Evolutionary conservation across 768 basidiomycete genomes (phyloP).

Genomic region (Sutorius australiensis): DNA sequence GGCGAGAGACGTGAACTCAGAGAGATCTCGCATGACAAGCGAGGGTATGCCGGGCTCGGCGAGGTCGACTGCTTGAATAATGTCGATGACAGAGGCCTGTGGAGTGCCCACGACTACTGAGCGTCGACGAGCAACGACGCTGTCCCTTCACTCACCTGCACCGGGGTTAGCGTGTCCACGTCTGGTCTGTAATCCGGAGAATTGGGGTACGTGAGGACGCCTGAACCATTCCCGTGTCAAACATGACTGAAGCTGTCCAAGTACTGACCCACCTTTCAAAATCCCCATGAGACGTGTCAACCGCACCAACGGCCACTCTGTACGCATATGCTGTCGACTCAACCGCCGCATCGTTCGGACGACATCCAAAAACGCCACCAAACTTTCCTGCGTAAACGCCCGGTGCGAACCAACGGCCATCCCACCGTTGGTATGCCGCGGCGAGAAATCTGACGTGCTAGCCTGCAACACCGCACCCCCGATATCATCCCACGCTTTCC

Average conservation of each 20-base stretch:
- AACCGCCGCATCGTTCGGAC: conserved; percentile 56
- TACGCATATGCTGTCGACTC: conserved; percentile 41
- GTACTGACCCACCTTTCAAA: conserved; percentile 54
- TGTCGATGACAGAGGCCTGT: conserved; percentile 69
- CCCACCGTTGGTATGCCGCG: conserved; percentile 3
- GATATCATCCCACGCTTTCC: conserved; percentile 66
- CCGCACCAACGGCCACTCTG: conserved; percentile 64
- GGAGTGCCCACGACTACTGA: conserved; percentile 11
- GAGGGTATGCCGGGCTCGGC: conserved; percentile 60
- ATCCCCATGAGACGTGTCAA: conserved; percentile 70
- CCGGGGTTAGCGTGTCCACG: conserved; percentile 73
- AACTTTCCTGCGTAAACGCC: conserved; percentile 62
- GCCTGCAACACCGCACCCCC: conserved; percentile 49
- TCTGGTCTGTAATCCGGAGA: conserved; percentile 90
- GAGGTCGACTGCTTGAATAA: conserved; percentile 65
- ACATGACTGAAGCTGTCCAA: neutral
- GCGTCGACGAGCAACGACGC: neutral
- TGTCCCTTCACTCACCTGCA: conserved; percentile 52
- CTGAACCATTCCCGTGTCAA: conserved; percentile 32
- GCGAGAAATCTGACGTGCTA: conserved; percentile 11
- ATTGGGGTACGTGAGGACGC: conserved; percentile 71
- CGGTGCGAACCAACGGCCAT: conserved; percentile 2
- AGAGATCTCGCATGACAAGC: conserved; percentile 75
- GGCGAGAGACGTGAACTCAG: conserved; percentile 83
- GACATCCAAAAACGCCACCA: conserved; percentile 76